Percentiles rank a stretch among this genome's conserved stretches.
Conservation (phyloP, 2,329 filamentous ascomycete species). For the Pseudopithomyces maydicus region DNA sequence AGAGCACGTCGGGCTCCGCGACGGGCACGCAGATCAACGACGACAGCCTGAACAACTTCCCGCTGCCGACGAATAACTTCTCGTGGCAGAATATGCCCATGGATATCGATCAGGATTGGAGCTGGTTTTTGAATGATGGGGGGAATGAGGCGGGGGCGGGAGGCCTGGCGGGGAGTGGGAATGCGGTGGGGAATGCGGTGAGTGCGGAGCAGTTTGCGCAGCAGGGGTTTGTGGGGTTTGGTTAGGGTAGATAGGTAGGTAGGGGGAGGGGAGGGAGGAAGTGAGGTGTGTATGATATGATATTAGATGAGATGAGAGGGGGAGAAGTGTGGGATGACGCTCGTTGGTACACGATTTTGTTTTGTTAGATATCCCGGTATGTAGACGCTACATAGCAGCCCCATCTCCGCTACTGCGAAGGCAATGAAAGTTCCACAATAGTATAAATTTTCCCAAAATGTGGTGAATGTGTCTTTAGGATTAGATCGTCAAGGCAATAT, state of each 20-base stretch:
- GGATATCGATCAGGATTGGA: slow-evolving; percentile 50
- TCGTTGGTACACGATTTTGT: neutral
- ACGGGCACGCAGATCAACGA: slow-evolving; percentile 31
- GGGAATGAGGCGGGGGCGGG: slow-evolving; percentile 11
- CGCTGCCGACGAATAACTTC: slow-evolving; percentile 42
- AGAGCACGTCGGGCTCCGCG: neutral
- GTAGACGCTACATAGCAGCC: neutral
- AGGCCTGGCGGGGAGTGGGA: no score
- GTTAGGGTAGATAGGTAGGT: no score
- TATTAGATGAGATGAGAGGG: no score
- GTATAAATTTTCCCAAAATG: neutral
- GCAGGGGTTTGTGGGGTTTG: slow-evolving; percentile 35
- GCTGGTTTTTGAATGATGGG: slow-evolving; percentile 45
- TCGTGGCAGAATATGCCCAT: slow-evolving; percentile 47
- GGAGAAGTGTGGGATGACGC: neutral
- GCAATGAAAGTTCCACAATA: neutral
- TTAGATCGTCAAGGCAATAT: no score
- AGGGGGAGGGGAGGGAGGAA: neutral
- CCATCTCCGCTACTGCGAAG: slow-evolving; percentile 2
- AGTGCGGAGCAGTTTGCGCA: slow-evolving; percentile 22
- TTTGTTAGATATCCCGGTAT: slow-evolving; percentile 1
- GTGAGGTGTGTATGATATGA: neutral
- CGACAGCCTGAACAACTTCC: slow-evolving; percentile 37
- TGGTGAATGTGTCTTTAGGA: no score
- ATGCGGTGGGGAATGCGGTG: slow-evolving; percentile 1